Evolutionary conservation across 257 asterid species (phyloP), one percentile per base, ranked within the genome.

Genomic region (Plectranthus barbatus): DNA sequence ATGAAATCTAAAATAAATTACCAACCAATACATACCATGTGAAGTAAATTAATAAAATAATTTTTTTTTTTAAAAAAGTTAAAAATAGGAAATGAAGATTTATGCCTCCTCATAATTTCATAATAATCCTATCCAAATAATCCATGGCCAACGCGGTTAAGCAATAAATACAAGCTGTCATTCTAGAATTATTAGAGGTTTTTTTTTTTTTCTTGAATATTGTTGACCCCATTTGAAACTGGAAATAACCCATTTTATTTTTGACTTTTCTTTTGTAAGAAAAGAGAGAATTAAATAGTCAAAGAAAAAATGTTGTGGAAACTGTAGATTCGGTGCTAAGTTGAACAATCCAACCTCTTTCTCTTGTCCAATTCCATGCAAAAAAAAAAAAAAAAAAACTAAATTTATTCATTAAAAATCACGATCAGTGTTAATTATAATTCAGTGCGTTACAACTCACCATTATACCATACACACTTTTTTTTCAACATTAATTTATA

Each of bases 371-470:
- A 68, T 61, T 76, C 65, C 79, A 70, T 75, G 82, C 74, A 68
- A 62, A 51, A 23, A 54, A 49, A 13, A n/a, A n/a, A n/a, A n/a
- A n/a, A n/a, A n/a, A n/a, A n/a, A n/a, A n/a, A n/a, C n/a, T n/a
- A n/a, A n/a, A n/a, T n/a, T 77, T 60, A 66, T 51, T 52, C 66
- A 68, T 74, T 56, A 74, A 68, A 51, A 69, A 79, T 48, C 67
- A 62, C 52, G 74, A 61, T 29, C 47, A 21, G 54, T 40, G 70
- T 58, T 69, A 72, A 72, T 75, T 58, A 72, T 55, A 72, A 72
- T n/a, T n/a, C n/a, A 44, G 66, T 81, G 77, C 89, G 80, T 76
- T 72, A 85, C 88, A 68, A 62, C 78, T 77, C 84, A 81, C 84
- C 77, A 65, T 72, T 55, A 67, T 66, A 60, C 60, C 67, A 15